Evolutionary conservation across 2,329 filamentous ascomycete species (phyloP), one percentile per base, ranked within the genome.

Genomic region (Neonectria ditissima): DNA sequence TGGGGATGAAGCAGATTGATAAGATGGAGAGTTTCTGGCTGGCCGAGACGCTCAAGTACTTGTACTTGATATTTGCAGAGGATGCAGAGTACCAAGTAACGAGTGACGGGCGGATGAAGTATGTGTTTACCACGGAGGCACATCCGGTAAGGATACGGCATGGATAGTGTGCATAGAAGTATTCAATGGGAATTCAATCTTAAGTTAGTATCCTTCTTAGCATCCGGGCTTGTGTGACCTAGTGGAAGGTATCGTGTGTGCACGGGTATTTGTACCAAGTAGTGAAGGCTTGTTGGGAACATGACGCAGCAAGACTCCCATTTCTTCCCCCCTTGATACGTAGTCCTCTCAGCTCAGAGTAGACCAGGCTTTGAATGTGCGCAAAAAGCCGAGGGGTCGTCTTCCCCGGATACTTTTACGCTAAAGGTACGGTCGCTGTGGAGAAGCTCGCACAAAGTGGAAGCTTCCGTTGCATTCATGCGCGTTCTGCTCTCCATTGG

Each of bases 21-120:
- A 70, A 70, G 52, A 70, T 70, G 68, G 68, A 70, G 41, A 70
- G 68, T 2, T 70, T 70, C 16, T 70, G 68, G 68, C 44, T 70
- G 4, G 68, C 68, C 0, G 69, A 70, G 41, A 70, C 66, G 4
- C 13, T 70, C 30, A 70, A 70, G n/a, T 70, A 70, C 28, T 28
- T 70, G 24, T 70, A 70, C 20, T 6, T 70, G 26, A 69, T 66
- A 5, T 70, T 70, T 30, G 54, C 68, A 0, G 68, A 70, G 5
- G 64, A 70, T 14, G 26, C 53, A 1, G 69, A 70, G 13, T 28
- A 59, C 5, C 68, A 70, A 39, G 51, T 69, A 0, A 59, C 41
- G 26, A 69, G 64, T 10, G 62, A 70, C 13, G 69, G 69, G 0
- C 52, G 26, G 48, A 69, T 67, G 57, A 65, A 62, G 9, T 70